Evolutionary conservation across 2,329 filamentous ascomycete genomes (phyloP), one percentile per base, ranked within the genome.

Genomic region (Sphaerulina musiva): DNA sequence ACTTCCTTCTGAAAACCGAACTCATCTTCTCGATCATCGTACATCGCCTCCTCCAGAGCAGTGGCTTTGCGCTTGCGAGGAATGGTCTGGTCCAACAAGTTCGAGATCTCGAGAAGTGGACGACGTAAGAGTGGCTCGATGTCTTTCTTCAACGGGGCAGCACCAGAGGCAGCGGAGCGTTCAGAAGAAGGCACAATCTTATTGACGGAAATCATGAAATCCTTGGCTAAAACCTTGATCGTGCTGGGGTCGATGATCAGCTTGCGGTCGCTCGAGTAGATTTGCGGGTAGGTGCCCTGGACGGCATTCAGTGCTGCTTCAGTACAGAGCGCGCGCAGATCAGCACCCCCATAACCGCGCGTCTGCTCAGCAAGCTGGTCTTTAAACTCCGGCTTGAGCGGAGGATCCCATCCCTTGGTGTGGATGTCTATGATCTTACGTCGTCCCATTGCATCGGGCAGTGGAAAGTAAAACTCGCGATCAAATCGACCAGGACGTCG

Each of bases 131-230:
- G 76, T 12, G 93, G 91, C 66, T 91, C 88, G 48, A 98, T 81
- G 9, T 81, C 78, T 62, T 85, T 85, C 1, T 89, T 88, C 14
- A 98, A 74, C 0, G 92, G 86, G 11, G 86, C 81, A 49, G 92
- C 91, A 10, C 86, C 88, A 10, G 91, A 92, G 3, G 89, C 86
- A 0, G 89, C 85, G 45, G 92, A 92, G 58, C 93, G 80, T 70
- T 97, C 89, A 0, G 93, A 97, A 0, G 93, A 97, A 6, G 93
- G 93, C 9, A 96, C 82, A 73, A 98, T 89, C 72, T 95, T 95
- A 75, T 95, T 95, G 68, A 96, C 85, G 0, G 92, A 95, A 11
- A 96, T 80, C 87, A 95, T 95, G 65, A 98, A 98, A 70, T 98
- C 93, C 53, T 93, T 93, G 4, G 93, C 89, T 42, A 88, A 85